A percentile compares a stretch with the other conserved stretches of the same genome.
Conservation (phyloP, 1,284 basidiomycete species). For the Sporisorium scitamineum region DNA sequence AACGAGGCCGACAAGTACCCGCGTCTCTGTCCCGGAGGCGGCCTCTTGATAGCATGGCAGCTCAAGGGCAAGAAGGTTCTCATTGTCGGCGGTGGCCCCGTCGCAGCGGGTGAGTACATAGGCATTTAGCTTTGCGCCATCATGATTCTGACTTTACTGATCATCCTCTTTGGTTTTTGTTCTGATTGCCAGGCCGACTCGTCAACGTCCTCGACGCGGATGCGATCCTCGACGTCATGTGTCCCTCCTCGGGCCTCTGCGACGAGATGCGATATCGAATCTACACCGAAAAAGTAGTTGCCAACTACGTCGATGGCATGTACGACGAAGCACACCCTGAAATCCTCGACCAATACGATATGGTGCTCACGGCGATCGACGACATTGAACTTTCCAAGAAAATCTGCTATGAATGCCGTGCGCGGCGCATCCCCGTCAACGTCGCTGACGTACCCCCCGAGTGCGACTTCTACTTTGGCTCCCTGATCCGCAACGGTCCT, state of each 20-base stretch:
- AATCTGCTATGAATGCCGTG: constrained; percentile 81
- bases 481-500: constrained; percentile 88
- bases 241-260: constrained; percentile 61
- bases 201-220: constrained; percentile 67
- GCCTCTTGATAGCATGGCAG: constrained; percentile 87
- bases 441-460: constrained; percentile 89
- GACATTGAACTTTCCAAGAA: constrained; percentile 78
- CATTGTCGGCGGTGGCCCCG: constrained; percentile 88
- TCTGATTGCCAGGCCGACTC: constrained; percentile 60
- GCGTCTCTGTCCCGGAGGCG: constrained; percentile 73
- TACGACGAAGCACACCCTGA: constrained; percentile 66
- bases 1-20: constrained; percentile 52
- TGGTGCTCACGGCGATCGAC: constrained; percentile 95
- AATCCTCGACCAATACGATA: constrained; percentile 72
- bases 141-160: background rate
- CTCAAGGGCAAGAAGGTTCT: constrained; percentile 83
- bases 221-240: constrained; percentile 65
- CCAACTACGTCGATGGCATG: constrained; percentile 50
- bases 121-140: too few relatives aligned
- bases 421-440: constrained; percentile 84
- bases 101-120: constrained; percentile 75
- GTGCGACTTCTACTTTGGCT: constrained; percentile 99
- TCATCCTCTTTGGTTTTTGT: background rate
- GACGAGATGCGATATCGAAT: constrained; percentile 64
- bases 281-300: constrained; percentile 48